A percentile compares a stretch with the other conserved stretches of the same genome.
Evolutionary conservation across 1,139 yeast species (phyloP).

Genomic region (Geotrichum phurueaensis): DNA sequence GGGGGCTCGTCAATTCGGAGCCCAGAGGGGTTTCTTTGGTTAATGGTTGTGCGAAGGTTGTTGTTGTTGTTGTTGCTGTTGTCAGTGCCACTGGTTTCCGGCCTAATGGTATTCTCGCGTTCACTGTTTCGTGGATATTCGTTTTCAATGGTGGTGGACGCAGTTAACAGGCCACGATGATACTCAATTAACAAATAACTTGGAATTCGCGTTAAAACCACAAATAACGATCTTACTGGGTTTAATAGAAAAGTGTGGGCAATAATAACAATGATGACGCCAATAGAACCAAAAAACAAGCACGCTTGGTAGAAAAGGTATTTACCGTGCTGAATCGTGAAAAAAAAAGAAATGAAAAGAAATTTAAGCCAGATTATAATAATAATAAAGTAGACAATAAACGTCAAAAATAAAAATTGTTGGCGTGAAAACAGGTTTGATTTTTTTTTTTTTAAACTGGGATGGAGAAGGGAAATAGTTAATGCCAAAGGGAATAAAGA

Average conservation of each 20-base stretch:
- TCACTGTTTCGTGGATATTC: not conserved
- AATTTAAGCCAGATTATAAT: not conserved
- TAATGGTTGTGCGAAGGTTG: not conserved
- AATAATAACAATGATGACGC: constrained; percentile 9
- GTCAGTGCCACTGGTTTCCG: not conserved
- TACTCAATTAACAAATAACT: constrained; percentile 6
- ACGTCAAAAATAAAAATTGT: not conserved
- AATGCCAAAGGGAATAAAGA: no score
- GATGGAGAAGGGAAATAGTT: no score
- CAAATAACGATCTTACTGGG: constrained; percentile 11
- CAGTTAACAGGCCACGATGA: constrained; percentile 9
- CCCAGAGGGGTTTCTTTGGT: not conserved
- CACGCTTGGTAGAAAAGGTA: constrained; percentile 13
- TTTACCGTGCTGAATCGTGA: constrained; percentile 2
- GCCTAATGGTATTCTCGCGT: not conserved
- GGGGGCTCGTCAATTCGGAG: not conserved
- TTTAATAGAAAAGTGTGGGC: constrained; percentile 14
- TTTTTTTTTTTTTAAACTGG: no score
- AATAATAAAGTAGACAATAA: not conserved
- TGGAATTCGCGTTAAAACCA: constrained; percentile 9
- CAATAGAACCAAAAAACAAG: constrained; percentile 13
- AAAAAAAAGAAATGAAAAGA: not conserved
- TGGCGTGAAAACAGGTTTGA: no score
- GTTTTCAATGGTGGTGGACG: not conserved
- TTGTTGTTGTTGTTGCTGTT: no score